phyloP scores from a whole-genome alignment of 23 red algal genomes.

The Gracilaria gracilis region DNA sequence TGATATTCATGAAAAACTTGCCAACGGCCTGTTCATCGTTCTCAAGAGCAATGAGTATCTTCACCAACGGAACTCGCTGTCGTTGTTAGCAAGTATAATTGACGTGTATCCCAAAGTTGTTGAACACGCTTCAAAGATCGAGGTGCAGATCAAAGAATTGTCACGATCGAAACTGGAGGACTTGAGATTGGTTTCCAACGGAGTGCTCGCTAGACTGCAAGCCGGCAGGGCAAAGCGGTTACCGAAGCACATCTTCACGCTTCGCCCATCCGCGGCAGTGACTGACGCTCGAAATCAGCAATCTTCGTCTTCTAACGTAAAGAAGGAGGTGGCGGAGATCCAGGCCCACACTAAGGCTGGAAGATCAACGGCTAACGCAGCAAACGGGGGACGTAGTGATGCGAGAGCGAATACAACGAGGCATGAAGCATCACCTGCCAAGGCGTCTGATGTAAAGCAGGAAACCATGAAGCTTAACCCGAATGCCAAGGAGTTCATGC shows the following conservation, averaged over 20 bases:
- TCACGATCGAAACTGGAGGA: conserved; percentile 45
- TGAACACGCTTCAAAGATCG: conserved; percentile 58
- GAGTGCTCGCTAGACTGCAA: conserved; percentile 44
- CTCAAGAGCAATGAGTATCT: conserved; percentile 43
- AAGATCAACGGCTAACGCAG: not conserved
- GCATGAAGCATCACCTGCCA: not conserved
- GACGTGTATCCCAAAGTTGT: conserved; percentile 59
- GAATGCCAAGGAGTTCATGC: not conserved
- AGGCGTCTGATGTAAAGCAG: not conserved
- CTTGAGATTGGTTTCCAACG: conserved; percentile 42
- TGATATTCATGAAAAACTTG: conserved; percentile 53
- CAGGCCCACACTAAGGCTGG: not conserved
- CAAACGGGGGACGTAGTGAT: not conserved
- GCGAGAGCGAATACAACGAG: not conserved
- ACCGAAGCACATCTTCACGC: conserved; percentile 46
- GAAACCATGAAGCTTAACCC: conserved; percentile 21
- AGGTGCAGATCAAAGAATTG: conserved; percentile 22
- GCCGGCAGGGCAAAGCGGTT: conserved; percentile 57
- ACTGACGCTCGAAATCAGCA: not conserved
- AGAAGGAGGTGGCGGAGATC: not conserved
- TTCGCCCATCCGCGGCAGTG: conserved; percentile 4
- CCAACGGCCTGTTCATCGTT: conserved; percentile 22
- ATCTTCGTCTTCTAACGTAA: not conserved
- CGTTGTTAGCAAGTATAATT: conserved; percentile 34
- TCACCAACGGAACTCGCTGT: conserved; percentile 40